Percentiles rank a stretch among this genome's conserved stretches.
These are phyloP conservation scores for Metarhizium rileyi DNA, from an alignment of 2,329 filamentous ascomycete species.

Conservation along the genomic window DNA sequence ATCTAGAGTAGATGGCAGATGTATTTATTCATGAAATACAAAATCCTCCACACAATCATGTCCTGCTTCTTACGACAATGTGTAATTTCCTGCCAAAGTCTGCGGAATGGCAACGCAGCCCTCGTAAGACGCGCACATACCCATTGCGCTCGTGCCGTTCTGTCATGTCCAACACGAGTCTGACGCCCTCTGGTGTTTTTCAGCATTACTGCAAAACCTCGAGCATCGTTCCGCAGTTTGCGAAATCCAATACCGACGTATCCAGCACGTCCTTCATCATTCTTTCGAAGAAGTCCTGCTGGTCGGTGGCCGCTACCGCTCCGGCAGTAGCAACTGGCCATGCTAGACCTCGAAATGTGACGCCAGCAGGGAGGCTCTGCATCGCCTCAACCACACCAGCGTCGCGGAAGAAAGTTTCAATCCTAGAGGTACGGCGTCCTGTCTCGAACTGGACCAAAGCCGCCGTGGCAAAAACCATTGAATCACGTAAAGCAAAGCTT, in stretches of 20 bases:
- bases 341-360: slow-evolving; percentile 8
- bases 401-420: neutral
- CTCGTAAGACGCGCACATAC: slow-evolving; percentile 10
- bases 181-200: neutral
- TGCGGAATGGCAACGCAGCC: neutral
- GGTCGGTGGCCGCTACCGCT: slow-evolving; percentile 5
- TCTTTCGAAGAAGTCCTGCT: slow-evolving; percentile 11
- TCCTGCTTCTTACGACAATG: neutral
- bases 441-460: slow-evolving; percentile 10
- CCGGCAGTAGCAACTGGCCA: slow-evolving; percentile 13
- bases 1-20: neutral
- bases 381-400: slow-evolving; percentile 8
- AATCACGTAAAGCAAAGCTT: neutral
- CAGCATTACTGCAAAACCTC: slow-evolving; percentile 10
- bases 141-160: slow-evolving; percentile 11
- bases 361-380: slow-evolving; percentile 2
- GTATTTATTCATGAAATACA: neutral
- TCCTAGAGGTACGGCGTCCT: neutral
- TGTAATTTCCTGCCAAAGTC: neutral
- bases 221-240: slow-evolving; percentile 12
- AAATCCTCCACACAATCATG: neutral
- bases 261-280: slow-evolving; percentile 5
- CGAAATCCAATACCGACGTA: slow-evolving; percentile 7
- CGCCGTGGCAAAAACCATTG: slow-evolving; percentile 9
- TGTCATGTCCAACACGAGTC: slow-evolving; percentile 10